phyloP scores from a whole-genome alignment of 495 filamentous ascomycete genomes.

The Sphaerosporella brunnea region DNA sequence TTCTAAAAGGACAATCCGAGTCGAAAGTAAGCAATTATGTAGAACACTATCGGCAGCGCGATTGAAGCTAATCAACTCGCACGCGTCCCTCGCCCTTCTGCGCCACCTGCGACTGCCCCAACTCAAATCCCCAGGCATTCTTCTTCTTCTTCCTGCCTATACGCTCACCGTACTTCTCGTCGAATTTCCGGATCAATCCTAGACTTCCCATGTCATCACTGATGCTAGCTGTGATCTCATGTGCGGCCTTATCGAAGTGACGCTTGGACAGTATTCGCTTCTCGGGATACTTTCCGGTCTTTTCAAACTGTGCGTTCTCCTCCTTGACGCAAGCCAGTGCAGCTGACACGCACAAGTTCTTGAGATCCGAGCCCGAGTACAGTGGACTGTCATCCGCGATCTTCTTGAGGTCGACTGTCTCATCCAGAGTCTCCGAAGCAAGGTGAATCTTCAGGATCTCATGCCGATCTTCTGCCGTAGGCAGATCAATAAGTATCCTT shows the following conservation, averaged over 20 bases:
- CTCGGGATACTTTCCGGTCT: constrained; percentile 41
- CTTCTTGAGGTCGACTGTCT: constrained; percentile 47
- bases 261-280: constrained; percentile 43
- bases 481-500: constrained; percentile 73
- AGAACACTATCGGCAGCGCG: not conserved
- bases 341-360: constrained; percentile 81
- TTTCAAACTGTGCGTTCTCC: constrained; percentile 44
- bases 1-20: too few relatives aligned
- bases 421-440: constrained; percentile 52
- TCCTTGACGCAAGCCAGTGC: constrained; percentile 78
- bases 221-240: constrained; percentile 82
- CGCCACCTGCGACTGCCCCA: constrained; percentile 26
- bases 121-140: constrained; percentile 46
- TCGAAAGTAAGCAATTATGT: too few relatives aligned
- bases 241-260: constrained; percentile 73
- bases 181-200: constrained; percentile 78
- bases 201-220: constrained; percentile 86
- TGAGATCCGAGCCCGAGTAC: constrained; percentile 94
- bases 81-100: constrained; percentile 19
- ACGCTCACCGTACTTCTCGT: constrained; percentile 89
- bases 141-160: constrained; percentile 48
- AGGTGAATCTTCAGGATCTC: constrained; percentile 75
- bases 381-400: constrained; percentile 63
- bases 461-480: constrained; percentile 55
- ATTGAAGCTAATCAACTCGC: constrained; percentile 8